phyloP scores from a whole-genome alignment of 495 filamentous ascomycete genomes.

The Niebla homalea region DNA sequence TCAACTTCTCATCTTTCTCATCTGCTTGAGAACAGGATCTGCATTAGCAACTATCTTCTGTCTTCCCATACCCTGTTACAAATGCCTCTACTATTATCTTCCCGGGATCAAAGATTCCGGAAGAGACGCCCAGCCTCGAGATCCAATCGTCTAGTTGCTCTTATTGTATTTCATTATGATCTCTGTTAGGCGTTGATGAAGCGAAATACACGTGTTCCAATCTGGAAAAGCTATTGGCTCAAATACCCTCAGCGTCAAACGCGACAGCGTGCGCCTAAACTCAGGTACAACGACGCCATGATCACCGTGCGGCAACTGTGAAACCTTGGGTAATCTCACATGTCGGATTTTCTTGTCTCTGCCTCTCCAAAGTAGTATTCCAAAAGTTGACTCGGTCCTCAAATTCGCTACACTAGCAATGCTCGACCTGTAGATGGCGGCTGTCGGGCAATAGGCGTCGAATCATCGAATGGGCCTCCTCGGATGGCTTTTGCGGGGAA shows the following conservation, averaged over 20 bases:
- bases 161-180: too few relatives aligned
- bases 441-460: constrained; percentile 1
- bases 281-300: constrained; percentile 5
- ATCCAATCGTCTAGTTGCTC: too few relatives aligned
- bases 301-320: background rate
- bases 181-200: too few relatives aligned
- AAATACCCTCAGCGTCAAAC: background rate
- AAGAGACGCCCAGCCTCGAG: too few relatives aligned
- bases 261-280: background rate
- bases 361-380: background rate
- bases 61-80: too few relatives aligned
- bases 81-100: too few relatives aligned
- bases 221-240: background rate
- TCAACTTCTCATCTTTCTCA: too few relatives aligned
- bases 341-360: background rate
- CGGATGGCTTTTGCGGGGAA: constrained; percentile 1
- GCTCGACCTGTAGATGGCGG: background rate
- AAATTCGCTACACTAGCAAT: background rate
- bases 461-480: background rate
- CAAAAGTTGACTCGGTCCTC: background rate
- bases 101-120: too few relatives aligned
- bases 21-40: too few relatives aligned
- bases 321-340: background rate
- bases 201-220: background rate
- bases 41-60: too few relatives aligned